These are phyloP conservation scores for Lactarius trivialis DNA, from an alignment of 768 basidiomycete genomes.

Conservation along the genomic window DNA sequence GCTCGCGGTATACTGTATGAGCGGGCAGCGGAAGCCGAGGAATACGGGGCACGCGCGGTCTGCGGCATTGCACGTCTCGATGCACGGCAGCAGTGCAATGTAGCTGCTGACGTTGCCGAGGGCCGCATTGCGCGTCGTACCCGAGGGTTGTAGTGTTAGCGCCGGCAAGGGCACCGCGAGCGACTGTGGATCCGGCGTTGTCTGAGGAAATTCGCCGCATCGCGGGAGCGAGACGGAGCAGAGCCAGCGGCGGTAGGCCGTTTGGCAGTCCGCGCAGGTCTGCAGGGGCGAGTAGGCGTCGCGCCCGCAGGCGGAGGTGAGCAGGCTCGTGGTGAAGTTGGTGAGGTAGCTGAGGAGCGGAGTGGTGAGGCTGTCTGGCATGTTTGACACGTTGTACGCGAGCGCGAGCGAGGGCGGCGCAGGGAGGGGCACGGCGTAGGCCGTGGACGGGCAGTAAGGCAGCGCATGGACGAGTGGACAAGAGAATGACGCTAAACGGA, in stretches of 20 bases:
- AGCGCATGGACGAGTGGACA: constrained; percentile 67
- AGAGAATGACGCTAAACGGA: constrained; percentile 47
- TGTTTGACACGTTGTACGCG: constrained; percentile 43
- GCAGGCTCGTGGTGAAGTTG: constrained; percentile 69
- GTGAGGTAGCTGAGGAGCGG: constrained; percentile 53
- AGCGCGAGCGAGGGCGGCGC: constrained; percentile 37
- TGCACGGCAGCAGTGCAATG: constrained; percentile 64
- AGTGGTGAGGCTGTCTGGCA: constrained; percentile 43
- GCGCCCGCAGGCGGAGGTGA: constrained; percentile 71
- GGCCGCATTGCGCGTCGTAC: constrained; percentile 39
- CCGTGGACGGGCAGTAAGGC: constrained; percentile 64
- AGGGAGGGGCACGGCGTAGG: constrained; percentile 65
- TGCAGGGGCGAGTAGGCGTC: constrained; percentile 75
- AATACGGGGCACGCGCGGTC: constrained; percentile 75
- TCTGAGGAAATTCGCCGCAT: constrained; percentile 50
- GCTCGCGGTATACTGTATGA: constrained; percentile 51
- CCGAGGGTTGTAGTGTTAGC: constrained; percentile 34
- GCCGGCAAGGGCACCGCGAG: constrained; percentile 30
- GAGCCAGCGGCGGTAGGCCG: constrained; percentile 69
- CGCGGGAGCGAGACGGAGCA: constrained; percentile 70
- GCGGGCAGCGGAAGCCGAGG: constrained; percentile 64
- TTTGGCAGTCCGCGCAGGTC: constrained; percentile 68
- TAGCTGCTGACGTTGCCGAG: constrained; percentile 47
- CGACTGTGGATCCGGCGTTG: constrained; percentile 30
- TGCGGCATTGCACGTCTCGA: constrained; percentile 67